Evolutionary conservation across 148 eudicot genomes (phyloP).

Genomic region (Arbutus unedo): DNA sequence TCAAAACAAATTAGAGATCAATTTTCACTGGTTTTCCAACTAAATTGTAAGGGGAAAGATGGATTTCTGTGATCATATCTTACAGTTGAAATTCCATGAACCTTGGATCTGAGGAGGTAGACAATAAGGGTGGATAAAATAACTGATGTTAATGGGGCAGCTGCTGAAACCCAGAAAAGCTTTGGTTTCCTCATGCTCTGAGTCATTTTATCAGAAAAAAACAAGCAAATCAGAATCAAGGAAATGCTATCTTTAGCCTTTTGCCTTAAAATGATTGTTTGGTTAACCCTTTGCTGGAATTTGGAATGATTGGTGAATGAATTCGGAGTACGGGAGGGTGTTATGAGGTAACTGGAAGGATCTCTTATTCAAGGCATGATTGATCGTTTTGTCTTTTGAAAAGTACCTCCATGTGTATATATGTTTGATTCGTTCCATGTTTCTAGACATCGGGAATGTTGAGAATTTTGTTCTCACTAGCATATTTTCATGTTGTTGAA

Average conservation of each 20-base stretch:
- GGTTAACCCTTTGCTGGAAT: no score
- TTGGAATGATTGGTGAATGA: no score
- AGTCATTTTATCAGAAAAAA: not conserved
- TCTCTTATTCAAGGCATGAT: no score
- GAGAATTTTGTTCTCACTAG: no score
- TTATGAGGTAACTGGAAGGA: no score
- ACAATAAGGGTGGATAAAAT: conserved; percentile 68
- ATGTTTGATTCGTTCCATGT: no score
- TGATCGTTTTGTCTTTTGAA: no score
- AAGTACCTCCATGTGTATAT: no score
- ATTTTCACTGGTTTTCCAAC: not conserved
- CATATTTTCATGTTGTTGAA: no score
- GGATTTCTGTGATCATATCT: conserved; percentile 24
- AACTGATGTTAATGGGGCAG: conserved; percentile 82
- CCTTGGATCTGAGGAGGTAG: conserved; percentile 47
- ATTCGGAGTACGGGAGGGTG: no score
- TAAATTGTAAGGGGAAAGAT: not conserved
- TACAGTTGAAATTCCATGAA: conserved; percentile 57
- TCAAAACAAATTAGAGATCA: not conserved
- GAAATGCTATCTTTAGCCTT: not conserved
- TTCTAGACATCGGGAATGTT: no score
- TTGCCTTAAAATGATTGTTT: no score
- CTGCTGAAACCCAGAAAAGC: conserved; percentile 5
- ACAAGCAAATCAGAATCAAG: not conserved
- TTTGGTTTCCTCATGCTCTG: conserved; percentile 8